Percentiles rank a stretch among this genome's conserved stretches.
Evolutionary conservation across 2,329 filamentous ascomycete genomes (phyloP).

Genomic region (Arthrinium puccinioides): DNA sequence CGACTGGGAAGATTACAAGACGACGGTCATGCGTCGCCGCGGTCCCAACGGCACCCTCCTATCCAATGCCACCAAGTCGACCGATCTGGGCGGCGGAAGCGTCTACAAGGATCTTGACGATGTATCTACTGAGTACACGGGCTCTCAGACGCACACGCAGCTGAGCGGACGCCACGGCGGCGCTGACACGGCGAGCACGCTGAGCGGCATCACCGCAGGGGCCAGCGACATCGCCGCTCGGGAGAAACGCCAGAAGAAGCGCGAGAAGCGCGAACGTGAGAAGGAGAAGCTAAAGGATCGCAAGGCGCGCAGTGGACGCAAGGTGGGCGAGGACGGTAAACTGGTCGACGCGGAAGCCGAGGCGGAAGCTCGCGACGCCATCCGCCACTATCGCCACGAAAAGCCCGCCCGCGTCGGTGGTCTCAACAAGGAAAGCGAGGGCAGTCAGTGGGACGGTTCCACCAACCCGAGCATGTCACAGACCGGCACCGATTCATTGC

Average conservation of each 20-base stretch:
- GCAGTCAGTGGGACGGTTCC: slow-evolving; percentile 69
- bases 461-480: slow-evolving; percentile 60
- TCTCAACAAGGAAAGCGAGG: slow-evolving; percentile 76
- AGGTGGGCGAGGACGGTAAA: slow-evolving; percentile 51
- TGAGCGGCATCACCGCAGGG: slow-evolving; percentile 51
- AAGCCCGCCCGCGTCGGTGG: slow-evolving; percentile 81
- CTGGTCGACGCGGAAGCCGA: slow-evolving; percentile 60
- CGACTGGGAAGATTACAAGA: slow-evolving; percentile 99
- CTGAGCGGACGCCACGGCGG: slow-evolving; percentile 30
- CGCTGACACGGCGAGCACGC: slow-evolving; percentile 39
- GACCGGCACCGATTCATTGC: slow-evolving; percentile 54
- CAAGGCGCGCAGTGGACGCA: slow-evolving; percentile 28
- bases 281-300: slow-evolving; percentile 34
- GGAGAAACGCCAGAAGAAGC: slow-evolving; percentile 43
- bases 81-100: slow-evolving; percentile 80
- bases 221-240: slow-evolving; percentile 48
- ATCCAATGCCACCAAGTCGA: slow-evolving; percentile 73
- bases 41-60: slow-evolving; percentile 85
- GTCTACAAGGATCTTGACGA: slow-evolving; percentile 68
- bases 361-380: slow-evolving; percentile 56
- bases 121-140: slow-evolving; percentile 30
- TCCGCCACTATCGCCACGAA: slow-evolving; percentile 80
- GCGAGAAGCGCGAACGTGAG: slow-evolving; percentile 46
- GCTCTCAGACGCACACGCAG: slow-evolving; percentile 23
- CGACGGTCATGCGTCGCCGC: slow-evolving; percentile 80